Evolutionary conservation across 2,329 filamentous ascomycete genomes (phyloP).

Genomic region (Calonectria pseudoturangicola): DNA sequence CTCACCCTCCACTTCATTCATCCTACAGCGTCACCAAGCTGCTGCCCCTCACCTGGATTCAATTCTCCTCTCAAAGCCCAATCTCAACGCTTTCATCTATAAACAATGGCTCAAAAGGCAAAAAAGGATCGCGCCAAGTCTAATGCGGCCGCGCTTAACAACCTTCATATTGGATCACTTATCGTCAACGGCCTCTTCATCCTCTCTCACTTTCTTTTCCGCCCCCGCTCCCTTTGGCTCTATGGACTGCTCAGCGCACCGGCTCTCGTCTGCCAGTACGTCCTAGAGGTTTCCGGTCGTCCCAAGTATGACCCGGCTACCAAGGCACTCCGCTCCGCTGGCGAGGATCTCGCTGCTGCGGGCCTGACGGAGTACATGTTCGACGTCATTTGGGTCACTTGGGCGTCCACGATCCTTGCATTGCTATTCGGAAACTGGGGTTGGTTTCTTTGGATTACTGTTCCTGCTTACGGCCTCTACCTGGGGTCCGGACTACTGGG

Average conservation of each 20-base stretch:
- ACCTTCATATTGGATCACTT: slow-evolving; percentile 86
- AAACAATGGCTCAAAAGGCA: slow-evolving; percentile 76
- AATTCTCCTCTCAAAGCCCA: neutral
- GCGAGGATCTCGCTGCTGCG: slow-evolving; percentile 90
- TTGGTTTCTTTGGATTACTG: slow-evolving; percentile 73
- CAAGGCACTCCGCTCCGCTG: slow-evolving; percentile 81
- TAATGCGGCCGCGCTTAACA: slow-evolving; percentile 86
- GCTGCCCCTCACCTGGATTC: neutral
- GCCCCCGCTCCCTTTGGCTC: slow-evolving; percentile 77
- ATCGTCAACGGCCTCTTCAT: slow-evolving; percentile 85
- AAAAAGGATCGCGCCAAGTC: slow-evolving; percentile 82
- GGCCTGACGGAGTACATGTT: slow-evolving; percentile 99
- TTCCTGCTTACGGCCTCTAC: slow-evolving; percentile 74
- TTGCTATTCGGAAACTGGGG: slow-evolving; percentile 87
- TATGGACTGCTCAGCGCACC: slow-evolving; percentile 86
- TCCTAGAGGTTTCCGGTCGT: slow-evolving; percentile 89
- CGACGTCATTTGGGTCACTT: slow-evolving; percentile 96
- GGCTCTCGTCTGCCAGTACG: slow-evolving; percentile 85
- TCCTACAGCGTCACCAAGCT: slow-evolving; percentile 12
- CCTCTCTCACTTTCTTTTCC: slow-evolving; percentile 80
- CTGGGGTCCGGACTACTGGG: slow-evolving; percentile 73
- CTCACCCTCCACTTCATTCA: neutral
- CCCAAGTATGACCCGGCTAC: slow-evolving; percentile 81
- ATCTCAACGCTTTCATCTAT: neutral
- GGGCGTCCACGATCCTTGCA: slow-evolving; percentile 83